Evolutionary conservation across 208 protist genomes (phyloP).

Genomic region (Trypanosoma conorhini): DNA sequence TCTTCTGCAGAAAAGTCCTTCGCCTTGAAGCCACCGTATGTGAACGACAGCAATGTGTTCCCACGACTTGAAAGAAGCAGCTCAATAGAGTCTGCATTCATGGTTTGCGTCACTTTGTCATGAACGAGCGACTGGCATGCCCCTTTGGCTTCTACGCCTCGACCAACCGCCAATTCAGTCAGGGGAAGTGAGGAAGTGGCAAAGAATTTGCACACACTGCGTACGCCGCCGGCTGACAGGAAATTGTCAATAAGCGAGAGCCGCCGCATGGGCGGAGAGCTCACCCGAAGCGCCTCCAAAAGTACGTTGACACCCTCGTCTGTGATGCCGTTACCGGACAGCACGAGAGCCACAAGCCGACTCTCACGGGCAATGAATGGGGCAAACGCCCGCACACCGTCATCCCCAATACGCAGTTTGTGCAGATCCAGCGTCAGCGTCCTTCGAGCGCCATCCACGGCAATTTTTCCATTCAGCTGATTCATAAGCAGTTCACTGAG

Average conservation of each 20-base stretch:
- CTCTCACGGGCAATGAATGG: conserved; percentile 39
- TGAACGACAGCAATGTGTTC: conserved; percentile 3
- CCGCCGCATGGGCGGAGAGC: conserved; percentile 6
- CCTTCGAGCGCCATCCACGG: conserved; percentile 10
- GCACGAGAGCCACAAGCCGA: conserved; percentile 35
- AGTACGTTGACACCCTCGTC: conserved; percentile 42
- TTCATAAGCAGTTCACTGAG: conserved; percentile 26
- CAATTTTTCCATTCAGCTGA: not conserved
- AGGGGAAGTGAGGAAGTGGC: not conserved
- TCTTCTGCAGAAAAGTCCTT: not conserved
- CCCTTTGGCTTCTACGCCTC: not conserved
- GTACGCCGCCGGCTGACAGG: conserved; percentile 38
- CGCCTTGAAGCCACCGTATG: conserved; percentile 1
- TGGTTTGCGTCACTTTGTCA: not conserved
- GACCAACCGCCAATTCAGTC: not conserved
- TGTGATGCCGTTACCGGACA: conserved; percentile 61
- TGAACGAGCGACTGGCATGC: not conserved
- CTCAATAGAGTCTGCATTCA: not conserved
- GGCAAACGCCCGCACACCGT: conserved; percentile 51
- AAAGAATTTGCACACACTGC: not conserved
- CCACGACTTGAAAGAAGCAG: not conserved
- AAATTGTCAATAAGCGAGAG: conserved; percentile 54
- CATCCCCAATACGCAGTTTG: conserved; percentile 51
- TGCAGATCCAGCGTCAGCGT: conserved; percentile 64
- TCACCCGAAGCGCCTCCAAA: conserved; percentile 23